A percentile compares a stretch with the other conserved stretches of the same genome.
These are phyloP conservation scores for Pezizomycotina sp. DNA, from an alignment of 2,329 filamentous ascomycete species.

Conservation along the genomic window DNA sequence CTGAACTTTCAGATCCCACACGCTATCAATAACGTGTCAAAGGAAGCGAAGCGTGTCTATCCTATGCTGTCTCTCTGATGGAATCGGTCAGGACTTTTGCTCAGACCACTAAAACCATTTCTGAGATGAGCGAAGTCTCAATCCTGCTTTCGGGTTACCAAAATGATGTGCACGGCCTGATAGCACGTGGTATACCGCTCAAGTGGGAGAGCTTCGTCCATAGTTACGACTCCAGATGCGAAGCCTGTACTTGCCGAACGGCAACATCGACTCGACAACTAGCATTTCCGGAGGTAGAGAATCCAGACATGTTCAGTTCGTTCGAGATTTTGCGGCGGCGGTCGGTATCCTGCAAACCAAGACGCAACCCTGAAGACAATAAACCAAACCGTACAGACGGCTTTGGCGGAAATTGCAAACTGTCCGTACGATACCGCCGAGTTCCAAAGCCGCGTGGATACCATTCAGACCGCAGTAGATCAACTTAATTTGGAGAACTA, in stretches of 20 bases:
- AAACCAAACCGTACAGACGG: conserved; percentile 64
- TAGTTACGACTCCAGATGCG: conserved; percentile 80
- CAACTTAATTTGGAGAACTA: conserved; percentile 94
- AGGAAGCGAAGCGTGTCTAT: conserved; percentile 97
- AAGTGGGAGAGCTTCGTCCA: conserved; percentile 98
- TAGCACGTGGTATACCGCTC: conserved; percentile 73
- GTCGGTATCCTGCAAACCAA: conserved; percentile 82
- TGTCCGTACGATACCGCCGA: conserved; percentile 68
- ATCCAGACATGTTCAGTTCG: conserved; percentile 91
- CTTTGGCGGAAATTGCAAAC: conserved; percentile 62
- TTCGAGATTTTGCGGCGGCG: conserved; percentile 76
- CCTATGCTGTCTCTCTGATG: conserved; percentile 97
- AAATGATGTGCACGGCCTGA: conserved; percentile 70
- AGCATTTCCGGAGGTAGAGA: conserved; percentile 46
- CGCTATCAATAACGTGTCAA: conserved; percentile 84
- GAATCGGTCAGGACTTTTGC: conserved; percentile 90
- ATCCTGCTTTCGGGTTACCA: conserved; percentile 79
- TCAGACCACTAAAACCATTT: conserved; percentile 71
- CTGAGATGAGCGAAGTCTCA: conserved; percentile 70
- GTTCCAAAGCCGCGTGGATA: conserved; percentile 65
- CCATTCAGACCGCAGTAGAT: conserved; percentile 82
- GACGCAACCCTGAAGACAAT: conserved; percentile 63
- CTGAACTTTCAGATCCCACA: conserved; percentile 89
- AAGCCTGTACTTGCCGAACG: conserved; percentile 42
- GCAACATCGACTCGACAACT: conserved; percentile 38